These are phyloP conservation scores for Candida dubliniensis DNA, from an alignment of 1,139 yeast genomes.

Conservation along the genomic window DNA sequence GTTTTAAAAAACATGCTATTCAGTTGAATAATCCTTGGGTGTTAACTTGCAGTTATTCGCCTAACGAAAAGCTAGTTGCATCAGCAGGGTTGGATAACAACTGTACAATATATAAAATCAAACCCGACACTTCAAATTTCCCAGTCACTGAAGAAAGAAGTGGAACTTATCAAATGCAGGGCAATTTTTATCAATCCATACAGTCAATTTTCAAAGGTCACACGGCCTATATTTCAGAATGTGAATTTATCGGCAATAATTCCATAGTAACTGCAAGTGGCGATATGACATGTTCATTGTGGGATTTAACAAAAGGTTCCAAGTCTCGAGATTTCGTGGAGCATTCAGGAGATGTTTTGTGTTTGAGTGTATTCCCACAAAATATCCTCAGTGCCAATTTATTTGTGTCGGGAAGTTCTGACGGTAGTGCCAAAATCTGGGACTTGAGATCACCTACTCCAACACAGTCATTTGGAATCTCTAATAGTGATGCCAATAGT, in stretches of 20 bases:
- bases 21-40: conserved; percentile 77
- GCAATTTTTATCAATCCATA: conserved; percentile 42
- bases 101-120: conserved; percentile 65
- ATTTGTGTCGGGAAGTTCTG: conserved; percentile 76
- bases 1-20: conserved; percentile 70
- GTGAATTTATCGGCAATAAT: conserved; percentile 57
- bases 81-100: conserved; percentile 83
- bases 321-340: conserved; percentile 61
- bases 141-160: conserved; percentile 10
- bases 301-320: conserved; percentile 73
- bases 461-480: conserved; percentile 60
- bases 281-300: conserved; percentile 74
- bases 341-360: conserved; percentile 79
- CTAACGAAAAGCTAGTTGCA: conserved; percentile 64
- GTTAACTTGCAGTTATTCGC: conserved; percentile 70
- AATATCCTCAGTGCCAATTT: conserved; percentile 23
- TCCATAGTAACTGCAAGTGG: conserved; percentile 75
- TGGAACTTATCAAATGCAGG: conserved; percentile 17
- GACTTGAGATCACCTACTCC: conserved; percentile 57
- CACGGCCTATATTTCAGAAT: conserved; percentile 76
- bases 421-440: conserved; percentile 73
- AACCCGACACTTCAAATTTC: conserved; percentile 17
- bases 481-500: conserved; percentile 67
- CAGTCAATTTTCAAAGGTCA: conserved; percentile 70
- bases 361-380: conserved; percentile 40